Evolutionary conservation across 441 rosid species (phyloP), one percentile per base, ranked within the genome.

Genomic region (Raphanus hybrid): DNA sequence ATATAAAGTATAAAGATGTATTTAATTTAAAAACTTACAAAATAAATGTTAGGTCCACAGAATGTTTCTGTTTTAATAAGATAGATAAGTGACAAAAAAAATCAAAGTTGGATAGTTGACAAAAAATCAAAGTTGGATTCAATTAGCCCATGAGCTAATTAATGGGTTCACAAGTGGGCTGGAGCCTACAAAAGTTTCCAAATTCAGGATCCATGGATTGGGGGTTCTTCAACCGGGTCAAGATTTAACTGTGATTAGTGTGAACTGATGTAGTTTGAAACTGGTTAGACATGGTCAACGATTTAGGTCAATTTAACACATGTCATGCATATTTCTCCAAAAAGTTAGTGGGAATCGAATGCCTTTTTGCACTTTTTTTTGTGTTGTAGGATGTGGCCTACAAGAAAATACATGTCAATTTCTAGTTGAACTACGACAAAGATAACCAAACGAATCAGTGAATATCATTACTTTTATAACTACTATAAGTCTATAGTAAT

Each of bases 271-370:
- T 12, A 37, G 26, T 39, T 11, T 60, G 64, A 60, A 60, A 11
- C 16, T 23, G 16, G 35, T 4, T 26, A 4, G 63, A 8, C 8
- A 58, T 23, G 64, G 35, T 8, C 8, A 59, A 59, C 16, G 39
- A 6, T 11, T 0, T 5, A 27, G 14, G 64, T 59, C 16, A 45
- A 14, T 63, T 23, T 11, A 55, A 76, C 69, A 75, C 23, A 14
- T 62, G 58, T 23, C 14, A 58, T 57, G 60, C 39, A 9, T 43
- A 26, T 35, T 32, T 60, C 68, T 23, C 27, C 35, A 60, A 68
- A 6, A 20, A 8, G 1, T 23, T 62, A 63, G 79, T 70, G 70
- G 75, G 57, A 62, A 62, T 50, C 58, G 57, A 69, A 50, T 52
- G 27, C 1, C 16, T 59, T 27, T 74, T 48, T 34, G 39, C 39